Percentiles rank a stretch among this genome's conserved stretches.
Evolutionary conservation across 176 grass and related monocot species (phyloP).

Genomic region (Puccinellia tenuiflora): DNA sequence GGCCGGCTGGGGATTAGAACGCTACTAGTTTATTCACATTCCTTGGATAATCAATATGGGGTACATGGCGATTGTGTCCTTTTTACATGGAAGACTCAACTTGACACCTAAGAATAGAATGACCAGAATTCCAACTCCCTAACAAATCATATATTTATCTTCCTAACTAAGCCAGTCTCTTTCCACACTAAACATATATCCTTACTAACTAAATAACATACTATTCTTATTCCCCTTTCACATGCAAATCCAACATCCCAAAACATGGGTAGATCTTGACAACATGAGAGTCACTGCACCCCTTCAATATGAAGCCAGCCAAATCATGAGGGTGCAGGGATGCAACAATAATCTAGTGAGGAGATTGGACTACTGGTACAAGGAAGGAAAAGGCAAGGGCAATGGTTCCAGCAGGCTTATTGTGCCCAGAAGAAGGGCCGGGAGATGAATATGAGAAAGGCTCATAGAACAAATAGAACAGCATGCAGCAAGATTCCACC

Average conservation of each 20-base stretch:
- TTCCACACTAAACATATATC: not conserved
- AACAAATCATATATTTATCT: not conserved
- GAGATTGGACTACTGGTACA: not conserved
- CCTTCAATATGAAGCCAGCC: not conserved
- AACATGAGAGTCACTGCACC: not conserved
- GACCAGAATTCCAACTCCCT: too few relatives aligned
- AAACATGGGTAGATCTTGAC: not conserved
- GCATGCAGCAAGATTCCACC: not conserved
- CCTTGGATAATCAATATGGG: not conserved
- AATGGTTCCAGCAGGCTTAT: not conserved
- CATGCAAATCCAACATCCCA: not conserved
- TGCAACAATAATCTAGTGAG: not conserved
- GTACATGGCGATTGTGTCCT: not conserved
- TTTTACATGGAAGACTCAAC: not conserved
- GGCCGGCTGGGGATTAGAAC: not conserved
- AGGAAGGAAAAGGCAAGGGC: not conserved
- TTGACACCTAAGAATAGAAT: not conserved
- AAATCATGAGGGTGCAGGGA: not conserved
- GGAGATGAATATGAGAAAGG: not conserved
- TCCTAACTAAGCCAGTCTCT: not conserved
- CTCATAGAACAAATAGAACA: not conserved
- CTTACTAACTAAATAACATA: not conserved
- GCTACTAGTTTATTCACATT: not conserved
- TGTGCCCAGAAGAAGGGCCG: not conserved
- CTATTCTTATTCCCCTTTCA: too few relatives aligned